Base-by-base conservation (phyloP, 2,329 filamentous ascomycete genomes). In the Penicillium brasilianum region DNA sequence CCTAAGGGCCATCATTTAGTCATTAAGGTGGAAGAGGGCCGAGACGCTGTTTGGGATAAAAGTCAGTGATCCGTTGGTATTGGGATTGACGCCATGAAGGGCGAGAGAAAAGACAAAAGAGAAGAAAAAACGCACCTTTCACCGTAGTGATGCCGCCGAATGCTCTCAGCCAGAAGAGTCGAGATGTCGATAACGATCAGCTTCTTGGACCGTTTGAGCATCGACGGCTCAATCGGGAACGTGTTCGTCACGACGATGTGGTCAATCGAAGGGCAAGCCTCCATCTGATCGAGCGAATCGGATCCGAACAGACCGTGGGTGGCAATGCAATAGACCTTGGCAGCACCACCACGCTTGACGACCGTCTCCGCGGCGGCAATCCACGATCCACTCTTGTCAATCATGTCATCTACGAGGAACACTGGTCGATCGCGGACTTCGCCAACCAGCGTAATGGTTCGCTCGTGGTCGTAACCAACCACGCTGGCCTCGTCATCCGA, bases 321-420 rank as follows among this genome's bases (percentile, higher is more conserved):
- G 8, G 94, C 95, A 81, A 99, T 96, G 83, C 93, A 97, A 79
- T 97, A 98, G 37, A 99, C 95, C 78, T 91, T 95, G 70, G 91
- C 96, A 1, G 95, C 95, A 48, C 88, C 87, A 66, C 95, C 96
- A 66, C 90, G 88, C 83, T 98, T 98, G 56, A 97, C 91, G 2
- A 97, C 94, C 1, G 93, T 96, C 82, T 99, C 95, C 13, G 95
- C 95, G 7, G 95, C 95, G 6, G 94, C 94, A 68, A 99, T 96
- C 95, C 95, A 99, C 7, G 92, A 97, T 14, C 90, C 92, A 10
- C 93, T 89, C 81, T 97, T 97, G 80, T 99, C 95, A 72, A 99
- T 97, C 91, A 99, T 98, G 76, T 99, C 95, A 76, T 99, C 95
- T 53, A 99, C 91, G 63, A 99, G 93, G 74, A 99, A 90, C 57